Evolutionary conservation across 805 yeast genomes (phyloP).

Genomic region (Isabelozyma rhagii): DNA sequence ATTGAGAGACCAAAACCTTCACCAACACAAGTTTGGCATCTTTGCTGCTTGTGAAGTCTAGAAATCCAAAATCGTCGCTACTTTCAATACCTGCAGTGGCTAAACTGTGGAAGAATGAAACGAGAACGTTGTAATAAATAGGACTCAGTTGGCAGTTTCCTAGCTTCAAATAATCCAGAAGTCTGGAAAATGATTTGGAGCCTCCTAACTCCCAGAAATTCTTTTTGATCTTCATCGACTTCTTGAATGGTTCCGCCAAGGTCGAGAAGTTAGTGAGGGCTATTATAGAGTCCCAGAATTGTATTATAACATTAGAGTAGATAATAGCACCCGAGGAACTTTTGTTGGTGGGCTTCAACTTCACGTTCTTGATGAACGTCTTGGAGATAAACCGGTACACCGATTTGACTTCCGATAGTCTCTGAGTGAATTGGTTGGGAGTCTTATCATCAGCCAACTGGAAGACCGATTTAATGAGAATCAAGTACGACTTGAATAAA

Average conservation of each 20-base stretch:
- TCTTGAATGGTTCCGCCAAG: conserved; percentile 8
- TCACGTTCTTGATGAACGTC: conserved; percentile 42
- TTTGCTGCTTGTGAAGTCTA: conserved; percentile 13
- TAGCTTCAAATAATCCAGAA: conserved; percentile 45
- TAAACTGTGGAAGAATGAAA: conserved; percentile 16
- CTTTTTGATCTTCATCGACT: conserved; percentile 33
- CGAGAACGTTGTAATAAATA: conserved; percentile 38
- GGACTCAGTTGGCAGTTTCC: conserved; percentile 57
- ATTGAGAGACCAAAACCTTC: conserved; percentile 14
- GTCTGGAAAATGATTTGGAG: conserved; percentile 33
- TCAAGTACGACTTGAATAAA: conserved; percentile 27
- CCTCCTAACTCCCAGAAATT: conserved; percentile 55
- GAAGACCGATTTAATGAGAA: conserved; percentile 18
- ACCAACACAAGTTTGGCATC: conserved; percentile 16
- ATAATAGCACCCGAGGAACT: conserved; percentile 33
- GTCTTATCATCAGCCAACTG: conserved; percentile 6
- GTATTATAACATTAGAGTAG: conserved; percentile 45
- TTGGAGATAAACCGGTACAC: conserved; percentile 42
- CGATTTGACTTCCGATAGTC: conserved; percentile 14
- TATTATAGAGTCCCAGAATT: conserved; percentile 47
- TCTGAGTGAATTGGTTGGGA: conserved; percentile 10
- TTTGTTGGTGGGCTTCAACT: conserved; percentile 21
- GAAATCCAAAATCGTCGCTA: conserved; percentile 13
- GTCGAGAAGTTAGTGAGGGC: conserved; percentile 29
- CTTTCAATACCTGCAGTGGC: conserved; percentile 2